Base-by-base conservation (phyloP, 2,329 filamentous ascomycete genomes). In the Nothophaeocryptopus gaeumannii region DNA sequence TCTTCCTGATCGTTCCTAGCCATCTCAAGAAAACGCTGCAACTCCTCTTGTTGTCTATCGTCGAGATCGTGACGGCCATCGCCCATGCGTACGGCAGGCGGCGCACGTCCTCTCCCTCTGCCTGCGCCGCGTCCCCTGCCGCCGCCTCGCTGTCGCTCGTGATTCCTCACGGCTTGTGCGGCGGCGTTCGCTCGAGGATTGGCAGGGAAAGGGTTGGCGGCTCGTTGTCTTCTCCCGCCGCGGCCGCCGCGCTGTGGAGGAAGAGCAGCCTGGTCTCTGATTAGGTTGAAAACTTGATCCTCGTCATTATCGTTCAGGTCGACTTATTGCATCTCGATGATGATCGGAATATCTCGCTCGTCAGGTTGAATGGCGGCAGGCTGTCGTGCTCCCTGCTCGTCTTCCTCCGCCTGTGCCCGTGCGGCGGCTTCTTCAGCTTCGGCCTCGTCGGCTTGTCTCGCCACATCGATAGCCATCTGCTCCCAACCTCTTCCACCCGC, bases 1-100 rank as follows among this genome's bases (percentile, higher is more conserved):
- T 81, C 79, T 63, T 82, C 79, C 36, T 75, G 71, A 52, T 82
- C 79, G 44, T 76, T 69, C 47, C 69, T 62, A 5, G 77, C 79
- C 48, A 81, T 64, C 36, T 75, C 70, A 32, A 81, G 57, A 55
- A 81, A 81, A 26, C 76, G 67, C 58, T 78, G 74, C 2, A 82
- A 63, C 8, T 75, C 68, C 15, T 53, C 59, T 53, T 59, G 60
- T 36, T 54, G 60, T 45, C 58, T 52, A 44, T 59, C 55, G 30
- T 59, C 56, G 12, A 59, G 47, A 5, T 62, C 53, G 35, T 55
- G 31, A 29, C 47, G 34, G 36, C 43, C 50, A 29, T 48, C 46
- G 29, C 49, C 55, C 30, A 20, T 56, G 41, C 47, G 44, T 26
- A 41, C 39, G 31, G 49, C 47, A 12, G 42, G 40, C 15, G 36